Evolutionary conservation across 345 rosid genomes (phyloP), one percentile per base, ranked within the genome.

Genomic region (Ailanthus altissimus): DNA sequence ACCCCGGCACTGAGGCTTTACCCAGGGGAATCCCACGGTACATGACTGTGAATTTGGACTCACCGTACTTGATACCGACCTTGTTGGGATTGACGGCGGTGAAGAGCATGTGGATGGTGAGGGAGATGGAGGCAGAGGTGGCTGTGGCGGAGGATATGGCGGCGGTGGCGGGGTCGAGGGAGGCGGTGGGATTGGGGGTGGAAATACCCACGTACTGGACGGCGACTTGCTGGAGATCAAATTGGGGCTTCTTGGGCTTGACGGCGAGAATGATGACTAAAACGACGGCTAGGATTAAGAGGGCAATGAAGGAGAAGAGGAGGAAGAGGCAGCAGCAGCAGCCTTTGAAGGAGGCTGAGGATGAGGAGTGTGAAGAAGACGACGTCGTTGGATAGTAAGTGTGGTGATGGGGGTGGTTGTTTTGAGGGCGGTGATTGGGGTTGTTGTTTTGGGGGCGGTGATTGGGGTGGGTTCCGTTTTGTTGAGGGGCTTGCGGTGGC

Each of bases 301-400:
- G 93, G 14, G 88, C 94, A 5, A 96, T 79, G 89, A 96, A 91
- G 71, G 97, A 90, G 80, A 96, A 86, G 56, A 96, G 88, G 23
- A 96, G 92, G 86, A 96, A 87, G 78, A 96, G 91, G 78, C 99
- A 96, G 84, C 99, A 96, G 83, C 99, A 96, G 84, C 99, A 96
- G 72, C 99, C 99, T 70, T 85, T 96, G 73, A 96, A 81, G 46
- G 99, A 92, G 36, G 99, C 97, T 0, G 93, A 84, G 10, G 95
- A 88, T 10, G 93, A 90, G 14, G 92, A 84, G 21, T 96, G 84
- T 32, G 81, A 80, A 77, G 84, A 42, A 12, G 71, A 53, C 9
- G 77, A 51, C 50, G 71, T 64, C 0, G 71, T 38, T 6, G 75
- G 86, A 70, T 83, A 80, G 56, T 88, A 83, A 36, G 82, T n/a